Conservation (phyloP, 768 basidiomycete genomes). For the Podaxis carcinomalis region DNA sequence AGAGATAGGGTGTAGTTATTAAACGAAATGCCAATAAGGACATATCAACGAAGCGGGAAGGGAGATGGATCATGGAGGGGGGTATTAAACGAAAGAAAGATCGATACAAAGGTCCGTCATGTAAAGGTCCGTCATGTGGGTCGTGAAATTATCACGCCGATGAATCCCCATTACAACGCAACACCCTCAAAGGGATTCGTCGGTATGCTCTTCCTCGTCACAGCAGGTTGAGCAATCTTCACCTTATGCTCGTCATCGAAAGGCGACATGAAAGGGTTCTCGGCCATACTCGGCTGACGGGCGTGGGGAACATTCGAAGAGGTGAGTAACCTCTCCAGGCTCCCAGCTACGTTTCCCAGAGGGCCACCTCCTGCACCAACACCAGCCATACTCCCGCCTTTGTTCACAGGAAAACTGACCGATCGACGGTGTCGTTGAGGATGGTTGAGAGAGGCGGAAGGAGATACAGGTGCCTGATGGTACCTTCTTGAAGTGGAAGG, state of each 20-base stretch:
- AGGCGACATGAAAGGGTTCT: constrained; percentile 68
- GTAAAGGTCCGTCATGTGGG: background rate
- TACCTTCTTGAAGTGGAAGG: background rate
- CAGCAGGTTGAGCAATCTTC: constrained; percentile 22
- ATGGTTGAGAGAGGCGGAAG: constrained; percentile 13
- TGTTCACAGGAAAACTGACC: constrained; percentile 10
- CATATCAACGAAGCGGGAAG: background rate
- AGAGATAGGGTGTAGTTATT: background rate
- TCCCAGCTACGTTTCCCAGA: constrained; percentile 14
- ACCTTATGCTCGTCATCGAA: constrained; percentile 66
- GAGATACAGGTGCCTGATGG: background rate
- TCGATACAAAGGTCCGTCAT: background rate
- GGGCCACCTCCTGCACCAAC: constrained; percentile 18
- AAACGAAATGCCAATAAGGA: background rate
- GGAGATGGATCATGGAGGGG: background rate
- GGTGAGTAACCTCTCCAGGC: constrained; percentile 17
- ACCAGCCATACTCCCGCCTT: constrained; percentile 13
- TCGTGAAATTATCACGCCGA: background rate
- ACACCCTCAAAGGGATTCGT: constrained; percentile 47
- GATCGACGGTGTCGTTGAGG: constrained; percentile 11
- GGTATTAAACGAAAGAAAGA: background rate
- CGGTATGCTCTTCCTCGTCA: constrained; percentile 39
- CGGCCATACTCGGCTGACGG: constrained; percentile 33
- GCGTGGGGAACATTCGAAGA: constrained; percentile 37
- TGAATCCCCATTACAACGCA: constrained; percentile 18